phyloP scores from a whole-genome alignment of 345 rosid genomes.

The Acer campestre region DNA sequence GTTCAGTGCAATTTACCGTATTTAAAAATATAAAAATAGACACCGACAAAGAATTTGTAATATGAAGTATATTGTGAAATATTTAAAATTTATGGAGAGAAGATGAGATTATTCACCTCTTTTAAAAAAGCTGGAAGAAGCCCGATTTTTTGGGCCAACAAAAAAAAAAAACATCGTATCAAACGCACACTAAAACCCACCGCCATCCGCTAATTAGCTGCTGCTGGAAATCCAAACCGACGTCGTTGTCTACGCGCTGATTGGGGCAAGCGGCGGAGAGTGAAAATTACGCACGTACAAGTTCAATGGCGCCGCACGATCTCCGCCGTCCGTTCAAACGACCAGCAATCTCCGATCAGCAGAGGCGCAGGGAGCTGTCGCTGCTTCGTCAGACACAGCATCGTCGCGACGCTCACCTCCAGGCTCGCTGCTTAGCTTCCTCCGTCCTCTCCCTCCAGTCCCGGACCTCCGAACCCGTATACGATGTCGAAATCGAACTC shows the following conservation, averaged over 20 bases:
- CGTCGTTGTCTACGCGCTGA: not conserved
- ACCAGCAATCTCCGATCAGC: conserved; percentile 85
- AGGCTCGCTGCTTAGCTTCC: conserved; percentile 80
- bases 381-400: conserved; percentile 74
- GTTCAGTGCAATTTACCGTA: too few species aligned
- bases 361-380: conserved; percentile 78
- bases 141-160: too few species aligned
- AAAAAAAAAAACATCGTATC: too few species aligned
- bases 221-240: not conserved
- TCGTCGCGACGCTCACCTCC: conserved; percentile 85
- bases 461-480: conserved; percentile 38
- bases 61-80: too few species aligned
- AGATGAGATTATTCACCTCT: too few species aligned
- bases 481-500: conserved; percentile 37
- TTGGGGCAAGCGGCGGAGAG: too few species aligned
- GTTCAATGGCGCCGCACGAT: conserved; percentile 72
- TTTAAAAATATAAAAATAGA: too few species aligned
- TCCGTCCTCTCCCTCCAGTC: conserved; percentile 63
- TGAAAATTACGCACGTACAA: not conserved
- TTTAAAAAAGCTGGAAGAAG: too few species aligned
- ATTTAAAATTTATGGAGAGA: too few species aligned
- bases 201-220: not conserved
- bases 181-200: too few species aligned
- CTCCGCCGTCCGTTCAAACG: conserved; percentile 87
- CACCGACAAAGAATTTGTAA: too few species aligned